Evolutionary conservation across 257 asterid genomes (phyloP).

Genomic region (Capsicum pubescens): DNA sequence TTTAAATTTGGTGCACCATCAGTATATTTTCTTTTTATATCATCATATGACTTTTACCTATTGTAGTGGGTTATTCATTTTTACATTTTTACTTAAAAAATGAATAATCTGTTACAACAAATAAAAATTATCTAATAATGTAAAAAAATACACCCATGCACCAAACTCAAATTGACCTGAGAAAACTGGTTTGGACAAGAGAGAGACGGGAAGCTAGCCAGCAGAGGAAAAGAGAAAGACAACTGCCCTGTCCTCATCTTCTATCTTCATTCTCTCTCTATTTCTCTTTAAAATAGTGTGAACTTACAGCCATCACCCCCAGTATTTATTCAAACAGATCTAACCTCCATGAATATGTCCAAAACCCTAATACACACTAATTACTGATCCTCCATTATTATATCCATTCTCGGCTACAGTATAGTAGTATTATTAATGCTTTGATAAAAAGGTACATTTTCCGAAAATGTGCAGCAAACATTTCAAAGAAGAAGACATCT

Average conservation of each 20-base stretch:
- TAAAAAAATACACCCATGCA: no score
- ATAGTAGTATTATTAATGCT: not conserved
- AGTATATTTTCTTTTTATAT: no score
- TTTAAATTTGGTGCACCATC: no score
- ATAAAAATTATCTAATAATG: no score
- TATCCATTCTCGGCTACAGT: not conserved
- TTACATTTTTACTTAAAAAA: no score
- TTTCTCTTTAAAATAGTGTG: not conserved
- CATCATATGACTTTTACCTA: no score
- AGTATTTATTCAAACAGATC: not conserved
- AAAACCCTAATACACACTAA: slow-evolving; percentile 9
- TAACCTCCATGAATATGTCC: not conserved
- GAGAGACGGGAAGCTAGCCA: not conserved
- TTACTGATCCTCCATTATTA: not conserved
- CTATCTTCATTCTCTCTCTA: not conserved
- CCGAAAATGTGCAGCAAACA: not conserved
- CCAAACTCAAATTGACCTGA: no score
- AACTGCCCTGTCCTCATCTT: not conserved
- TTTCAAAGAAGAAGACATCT: slow-evolving; percentile 28
- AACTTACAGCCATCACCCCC: not conserved
- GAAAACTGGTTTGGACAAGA: no score
- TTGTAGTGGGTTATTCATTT: no score
- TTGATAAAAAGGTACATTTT: slow-evolving; percentile 17
- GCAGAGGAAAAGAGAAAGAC: not conserved
- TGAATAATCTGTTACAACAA: no score